These are phyloP conservation scores for Emericellopsis cladophorae DNA, from an alignment of 2,329 filamentous ascomycete genomes.

Conservation along the genomic window DNA sequence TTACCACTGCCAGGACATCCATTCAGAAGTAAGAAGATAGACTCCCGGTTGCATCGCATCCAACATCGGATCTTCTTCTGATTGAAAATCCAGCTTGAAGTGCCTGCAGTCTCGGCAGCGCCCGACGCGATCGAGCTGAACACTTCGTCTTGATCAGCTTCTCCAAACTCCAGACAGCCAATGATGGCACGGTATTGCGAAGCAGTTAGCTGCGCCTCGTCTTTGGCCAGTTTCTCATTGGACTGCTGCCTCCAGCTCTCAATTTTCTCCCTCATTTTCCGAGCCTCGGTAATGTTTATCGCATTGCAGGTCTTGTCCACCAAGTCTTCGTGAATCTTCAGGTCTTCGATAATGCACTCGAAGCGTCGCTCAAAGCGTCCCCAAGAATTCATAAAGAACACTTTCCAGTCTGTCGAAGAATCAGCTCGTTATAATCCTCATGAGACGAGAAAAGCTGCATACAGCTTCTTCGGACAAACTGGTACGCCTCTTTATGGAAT, in stretches of 20 bases:
- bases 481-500: slow-evolving; percentile 33
- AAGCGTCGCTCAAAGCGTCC: slow-evolving; percentile 22
- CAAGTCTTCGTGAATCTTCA: slow-evolving; percentile 15
- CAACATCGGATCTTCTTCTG: slow-evolving; percentile 13
- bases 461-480: slow-evolving; percentile 24
- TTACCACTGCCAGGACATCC: slow-evolving; percentile 22
- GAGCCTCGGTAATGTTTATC: too few relatives aligned
- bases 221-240: too few relatives aligned
- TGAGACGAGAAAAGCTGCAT: slow-evolving; percentile 1
- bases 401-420: slow-evolving; percentile 16
- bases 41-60: slow-evolving; percentile 9
- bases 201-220: too few relatives aligned
- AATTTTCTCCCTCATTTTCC: too few relatives aligned
- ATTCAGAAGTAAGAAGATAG: slow-evolving; percentile 15
- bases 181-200: too few relatives aligned
- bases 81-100: slow-evolving; percentile 18
- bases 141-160: not conserved
- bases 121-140: slow-evolving; percentile 11
- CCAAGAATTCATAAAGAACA: slow-evolving; percentile 22
- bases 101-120: slow-evolving; percentile 8
- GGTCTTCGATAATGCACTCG: slow-evolving; percentile 16
- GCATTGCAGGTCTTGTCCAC: slow-evolving; percentile 21
- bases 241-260: too few relatives aligned
- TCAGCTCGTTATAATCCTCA: slow-evolving; percentile 3
- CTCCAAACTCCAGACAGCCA: not conserved